Evolutionary conservation across 2,329 filamentous ascomycete genomes (phyloP).

Genomic region (Stemphylium beticola): DNA sequence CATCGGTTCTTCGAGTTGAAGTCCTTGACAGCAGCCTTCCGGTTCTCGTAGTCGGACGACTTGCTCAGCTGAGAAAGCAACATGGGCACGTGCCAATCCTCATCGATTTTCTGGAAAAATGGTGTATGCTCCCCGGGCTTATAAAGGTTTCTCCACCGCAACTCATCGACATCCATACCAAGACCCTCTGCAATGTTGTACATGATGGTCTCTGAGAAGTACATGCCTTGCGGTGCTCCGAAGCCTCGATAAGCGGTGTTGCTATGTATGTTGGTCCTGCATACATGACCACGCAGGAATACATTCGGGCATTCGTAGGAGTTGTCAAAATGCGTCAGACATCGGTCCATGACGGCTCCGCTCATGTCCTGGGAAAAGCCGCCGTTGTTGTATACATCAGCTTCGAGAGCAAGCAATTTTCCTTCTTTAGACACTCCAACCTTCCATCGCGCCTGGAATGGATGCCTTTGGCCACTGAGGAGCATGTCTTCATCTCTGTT

Average conservation of each 20-base stretch:
- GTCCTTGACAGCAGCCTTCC: conserved; percentile 70
- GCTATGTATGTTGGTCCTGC: conserved; percentile 93
- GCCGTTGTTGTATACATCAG: conserved; percentile 88
- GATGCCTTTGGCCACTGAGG: conserved; percentile 87
- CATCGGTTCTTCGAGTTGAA: conserved; percentile 88
- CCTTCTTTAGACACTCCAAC: conserved; percentile 90
- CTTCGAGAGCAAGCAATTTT: conserved; percentile 86
- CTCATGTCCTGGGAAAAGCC: conserved; percentile 75
- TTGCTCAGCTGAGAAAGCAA: conserved; percentile 86
- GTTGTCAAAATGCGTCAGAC: conserved; percentile 83
- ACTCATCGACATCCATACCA: conserved; percentile 78
- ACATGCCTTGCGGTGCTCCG: conserved; percentile 92
- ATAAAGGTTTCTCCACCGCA: conserved; percentile 88
- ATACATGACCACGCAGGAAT: conserved; percentile 80
- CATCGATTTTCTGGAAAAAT: conserved; percentile 81
- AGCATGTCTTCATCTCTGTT: conserved; percentile 95
- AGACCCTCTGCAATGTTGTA: conserved; percentile 86
- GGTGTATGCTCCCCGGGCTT: conserved; percentile 77
- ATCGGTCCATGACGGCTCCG: conserved; percentile 81
- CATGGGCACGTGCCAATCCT: conserved; percentile 89
- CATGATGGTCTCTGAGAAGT: conserved; percentile 87
- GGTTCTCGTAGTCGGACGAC: conserved; percentile 72
- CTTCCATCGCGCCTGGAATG: conserved; percentile 88
- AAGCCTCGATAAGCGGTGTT: conserved; percentile 97
- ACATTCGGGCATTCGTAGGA: conserved; percentile 89